These are phyloP conservation scores for Hymenotorrendiella dingleyae DNA, from an alignment of 2,329 filamentous ascomycete genomes.

Conservation along the genomic window DNA sequence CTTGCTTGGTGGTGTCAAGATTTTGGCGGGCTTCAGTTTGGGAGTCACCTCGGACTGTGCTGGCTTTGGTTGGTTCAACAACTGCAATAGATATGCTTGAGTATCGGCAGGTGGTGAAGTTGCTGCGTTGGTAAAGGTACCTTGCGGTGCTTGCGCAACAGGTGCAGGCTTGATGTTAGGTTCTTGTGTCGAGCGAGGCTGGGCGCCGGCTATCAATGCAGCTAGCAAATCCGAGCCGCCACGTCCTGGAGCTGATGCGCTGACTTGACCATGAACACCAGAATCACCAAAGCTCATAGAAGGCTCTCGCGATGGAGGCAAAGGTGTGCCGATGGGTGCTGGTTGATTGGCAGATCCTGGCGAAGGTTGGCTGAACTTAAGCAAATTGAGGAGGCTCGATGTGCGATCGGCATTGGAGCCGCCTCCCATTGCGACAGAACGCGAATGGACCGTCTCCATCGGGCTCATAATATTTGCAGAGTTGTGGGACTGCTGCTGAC, in stretches of 20 bases:
- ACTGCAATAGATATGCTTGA: slow-evolving; percentile 77
- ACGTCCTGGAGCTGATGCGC: slow-evolving; percentile 16
- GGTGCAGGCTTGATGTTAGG: slow-evolving; percentile 20
- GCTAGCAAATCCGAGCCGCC: slow-evolving; percentile 28
- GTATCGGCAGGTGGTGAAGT: slow-evolving; percentile 60
- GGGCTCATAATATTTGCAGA: slow-evolving; percentile 54
- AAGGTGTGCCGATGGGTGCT: slow-evolving; percentile 26
- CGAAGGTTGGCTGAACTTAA: slow-evolving; percentile 54
- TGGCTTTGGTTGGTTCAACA: slow-evolving; percentile 75
- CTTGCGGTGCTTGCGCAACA: slow-evolving; percentile 19
- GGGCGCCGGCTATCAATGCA: slow-evolving; percentile 24
- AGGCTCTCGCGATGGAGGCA: slow-evolving; percentile 25
- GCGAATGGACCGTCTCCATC: slow-evolving; percentile 37
- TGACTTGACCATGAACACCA: slow-evolving; percentile 17
- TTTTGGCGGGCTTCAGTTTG: slow-evolving; percentile 23
- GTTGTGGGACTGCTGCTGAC: slow-evolving; percentile 48
- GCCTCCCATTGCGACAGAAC: slow-evolving; percentile 29
- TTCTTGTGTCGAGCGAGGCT: slow-evolving; percentile 23
- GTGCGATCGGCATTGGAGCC: slow-evolving; percentile 42
- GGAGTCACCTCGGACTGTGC: slow-evolving; percentile 44
- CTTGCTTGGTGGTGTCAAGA: slow-evolving; percentile 35
- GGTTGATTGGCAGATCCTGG: slow-evolving; percentile 22
- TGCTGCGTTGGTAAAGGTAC: slow-evolving; percentile 36
- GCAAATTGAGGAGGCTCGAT: slow-evolving; percentile 55
- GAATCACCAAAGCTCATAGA: slow-evolving; percentile 21